Evolutionary conservation across 1,284 basidiomycete genomes (phyloP), one percentile per base, ranked within the genome.

Genomic region (Mycena citricolor): DNA sequence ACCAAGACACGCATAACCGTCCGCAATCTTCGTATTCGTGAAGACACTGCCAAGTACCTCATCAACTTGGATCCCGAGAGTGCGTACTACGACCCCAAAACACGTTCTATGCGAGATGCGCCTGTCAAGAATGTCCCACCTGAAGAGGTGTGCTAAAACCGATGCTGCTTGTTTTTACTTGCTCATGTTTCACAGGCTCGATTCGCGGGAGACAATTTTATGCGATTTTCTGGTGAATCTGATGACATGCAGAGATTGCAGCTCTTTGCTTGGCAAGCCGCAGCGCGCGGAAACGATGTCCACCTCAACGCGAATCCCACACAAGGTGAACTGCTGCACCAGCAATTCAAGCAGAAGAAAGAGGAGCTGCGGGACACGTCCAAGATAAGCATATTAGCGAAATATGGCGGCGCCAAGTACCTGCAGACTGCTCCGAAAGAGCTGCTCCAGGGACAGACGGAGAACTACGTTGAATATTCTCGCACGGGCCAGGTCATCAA

Each of bases 21-120:
- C 44, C 86, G 97, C 55, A 99, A 99, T 67, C 72, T 99, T 60
- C 90, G 97, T 70, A 99, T 99, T 57, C 86, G 97, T 61, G 97
- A 99, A 69, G 97, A 99, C 64, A 97, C 95, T 1, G 97, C 97
- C 13, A 99, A 99, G 67, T 99, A 99, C 59, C 81, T 99, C 57
- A 89, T 97, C 69, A 99, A 99, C 66, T 69, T 99, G 63, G 93
- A 98, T 65, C 87, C 90, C 4, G 85, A 92, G 1, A 94, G 90
- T 57, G 95, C 97, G 10, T 97, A 99, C 73, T 99, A 99, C 63
- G 97, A 99, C 61, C 97, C 97, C 37, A 99, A 99, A 74, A 99
- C 97, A 20, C 86, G 97, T 55, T 97, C 95, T 4, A 99, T 99
- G 97, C 89, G 97, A 65, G 95, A 99, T 61, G 94, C 95, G 28